Conservation (phyloP, 2,329 filamentous ascomycete species). For the Karstenula rhodostoma region DNA sequence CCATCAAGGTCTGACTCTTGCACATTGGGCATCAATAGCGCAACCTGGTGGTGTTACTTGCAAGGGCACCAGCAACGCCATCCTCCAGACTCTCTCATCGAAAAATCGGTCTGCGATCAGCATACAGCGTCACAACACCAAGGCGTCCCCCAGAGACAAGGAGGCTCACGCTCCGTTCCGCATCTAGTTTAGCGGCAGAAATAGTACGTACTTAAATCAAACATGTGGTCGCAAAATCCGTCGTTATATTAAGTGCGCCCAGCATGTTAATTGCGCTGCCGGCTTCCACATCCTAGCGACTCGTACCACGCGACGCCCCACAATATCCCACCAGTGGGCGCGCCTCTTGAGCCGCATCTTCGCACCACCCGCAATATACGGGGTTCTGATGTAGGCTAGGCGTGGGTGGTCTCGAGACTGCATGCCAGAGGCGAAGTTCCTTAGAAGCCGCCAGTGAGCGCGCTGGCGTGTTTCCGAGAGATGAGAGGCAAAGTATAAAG, state of each 20-base stretch:
- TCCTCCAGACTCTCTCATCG: not conserved
- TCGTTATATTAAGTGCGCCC: slow-evolving; percentile 1
- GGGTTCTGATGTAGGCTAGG: not conserved
- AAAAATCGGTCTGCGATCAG: not conserved
- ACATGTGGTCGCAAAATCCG: not conserved
- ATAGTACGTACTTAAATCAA: not conserved
- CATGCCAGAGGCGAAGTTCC: not conserved
- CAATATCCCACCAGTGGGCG: not conserved
- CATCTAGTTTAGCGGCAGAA: not conserved
- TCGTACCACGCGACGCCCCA: slow-evolving; percentile 1
- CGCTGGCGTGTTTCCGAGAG: not conserved
- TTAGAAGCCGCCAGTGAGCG: not conserved
- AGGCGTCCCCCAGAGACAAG: not conserved
- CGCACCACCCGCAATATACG: slow-evolving; percentile 1
- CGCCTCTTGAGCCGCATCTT: not conserved
- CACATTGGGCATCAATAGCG: not conserved
- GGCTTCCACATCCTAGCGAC: slow-evolving; percentile 6
- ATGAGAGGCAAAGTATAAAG: not conserved
- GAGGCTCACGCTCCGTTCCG: not conserved
- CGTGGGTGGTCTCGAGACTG: not conserved
- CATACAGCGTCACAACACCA: not conserved
- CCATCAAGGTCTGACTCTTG: not conserved
- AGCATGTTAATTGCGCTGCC: not conserved
- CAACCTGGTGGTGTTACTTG: not conserved
- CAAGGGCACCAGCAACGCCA: too few species aligned